phyloP scores from a whole-genome alignment of 2,329 filamentous ascomycete genomes.

The Blastomyces silverae region DNA sequence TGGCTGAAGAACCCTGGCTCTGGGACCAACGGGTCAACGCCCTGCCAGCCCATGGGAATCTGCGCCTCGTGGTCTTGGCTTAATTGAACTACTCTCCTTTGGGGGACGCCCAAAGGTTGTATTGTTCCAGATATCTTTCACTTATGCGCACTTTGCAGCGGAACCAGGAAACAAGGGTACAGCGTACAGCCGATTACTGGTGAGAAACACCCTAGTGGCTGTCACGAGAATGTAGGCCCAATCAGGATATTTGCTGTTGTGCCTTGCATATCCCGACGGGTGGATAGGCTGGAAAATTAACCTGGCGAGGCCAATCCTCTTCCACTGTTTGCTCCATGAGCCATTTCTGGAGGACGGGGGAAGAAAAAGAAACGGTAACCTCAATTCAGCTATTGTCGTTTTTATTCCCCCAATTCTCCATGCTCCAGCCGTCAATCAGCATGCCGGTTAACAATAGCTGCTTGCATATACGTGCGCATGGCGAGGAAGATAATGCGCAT shows the following conservation, averaged over 20 bases:
- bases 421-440: neutral
- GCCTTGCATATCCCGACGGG: slow-evolving; percentile 1
- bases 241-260: slow-evolving; percentile 3
- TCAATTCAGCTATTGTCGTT: neutral
- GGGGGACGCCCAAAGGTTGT: neutral
- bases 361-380: neutral
- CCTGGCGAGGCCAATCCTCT: neutral
- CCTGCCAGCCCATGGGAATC: neutral
- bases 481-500: neutral
- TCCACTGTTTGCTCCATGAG: slow-evolving; percentile 2
- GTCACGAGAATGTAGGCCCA: neutral
- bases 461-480: slow-evolving; percentile 2
- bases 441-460: neutral
- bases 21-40: slow-evolving; percentile 12
- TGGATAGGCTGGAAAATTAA: neutral
- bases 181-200: neutral
- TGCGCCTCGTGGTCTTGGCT: slow-evolving; percentile 9
- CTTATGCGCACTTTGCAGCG: slow-evolving; percentile 6
- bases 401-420: neutral
- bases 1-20: slow-evolving; percentile 11
- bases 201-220: neutral
- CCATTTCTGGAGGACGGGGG: neutral
- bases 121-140: neutral
- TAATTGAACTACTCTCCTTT: neutral
- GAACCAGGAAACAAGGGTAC: neutral